Evolutionary conservation across 257 asterid genomes (phyloP).

Genomic region (Solanum piurae): DNA sequence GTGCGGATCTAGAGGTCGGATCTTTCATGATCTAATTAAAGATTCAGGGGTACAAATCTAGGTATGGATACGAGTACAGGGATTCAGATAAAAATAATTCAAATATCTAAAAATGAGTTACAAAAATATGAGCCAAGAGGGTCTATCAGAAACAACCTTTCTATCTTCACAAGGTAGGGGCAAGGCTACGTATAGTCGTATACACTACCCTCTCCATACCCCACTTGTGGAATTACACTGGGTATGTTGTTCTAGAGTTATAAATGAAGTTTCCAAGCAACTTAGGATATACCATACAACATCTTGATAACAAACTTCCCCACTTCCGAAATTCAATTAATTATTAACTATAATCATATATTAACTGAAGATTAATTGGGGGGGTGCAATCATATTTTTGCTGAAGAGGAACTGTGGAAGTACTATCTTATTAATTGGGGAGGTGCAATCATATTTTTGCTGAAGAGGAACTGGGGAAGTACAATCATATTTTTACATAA

Average conservation of each 20-base stretch:
- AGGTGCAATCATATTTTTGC: neutral
- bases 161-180: neutral
- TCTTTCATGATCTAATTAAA: neutral
- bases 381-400: neutral
- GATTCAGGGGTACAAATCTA: neutral
- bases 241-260: neutral
- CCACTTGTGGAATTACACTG: neutral
- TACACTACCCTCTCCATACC: neutral
- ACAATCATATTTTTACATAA: neutral
- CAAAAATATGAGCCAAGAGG: neutral
- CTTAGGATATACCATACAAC: neutral
- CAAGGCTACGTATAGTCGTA: neutral
- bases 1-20: neutral
- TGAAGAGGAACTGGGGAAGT: neutral
- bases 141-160: neutral
- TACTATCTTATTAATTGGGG: neutral
- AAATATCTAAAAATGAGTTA: neutral
- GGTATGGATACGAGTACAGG: neutral
- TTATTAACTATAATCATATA: neutral
- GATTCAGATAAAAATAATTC: neutral
- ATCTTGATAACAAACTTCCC: neutral
- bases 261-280: neutral
- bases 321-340: neutral
- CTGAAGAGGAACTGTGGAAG: neutral
- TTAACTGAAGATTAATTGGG: neutral